Conservation (phyloP, 495 filamentous ascomycete genomes). For the Polyplosphaeria fusca region DNA sequence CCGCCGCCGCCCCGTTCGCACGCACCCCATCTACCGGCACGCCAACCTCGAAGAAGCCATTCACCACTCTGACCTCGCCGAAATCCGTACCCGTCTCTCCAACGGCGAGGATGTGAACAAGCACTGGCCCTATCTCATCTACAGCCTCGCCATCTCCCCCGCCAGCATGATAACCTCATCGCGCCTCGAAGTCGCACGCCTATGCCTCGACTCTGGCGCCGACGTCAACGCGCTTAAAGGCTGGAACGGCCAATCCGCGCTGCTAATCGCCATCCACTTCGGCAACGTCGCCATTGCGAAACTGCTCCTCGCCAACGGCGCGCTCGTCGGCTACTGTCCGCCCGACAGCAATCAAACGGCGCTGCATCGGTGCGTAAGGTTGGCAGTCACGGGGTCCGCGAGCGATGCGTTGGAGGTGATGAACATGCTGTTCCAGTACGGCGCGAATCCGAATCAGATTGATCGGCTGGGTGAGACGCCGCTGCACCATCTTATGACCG, state of each 20-base stretch:
- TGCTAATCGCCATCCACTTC: slow-evolving; percentile 23
- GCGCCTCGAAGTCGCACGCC: slow-evolving; percentile 12
- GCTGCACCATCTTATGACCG: slow-evolving; percentile 14
- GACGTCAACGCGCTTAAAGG: slow-evolving; percentile 19
- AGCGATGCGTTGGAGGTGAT: slow-evolving; percentile 14
- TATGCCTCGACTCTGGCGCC: slow-evolving; percentile 20
- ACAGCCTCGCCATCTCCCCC: slow-evolving; percentile 17
- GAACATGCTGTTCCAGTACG: slow-evolving; percentile 12
- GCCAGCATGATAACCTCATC: background rate
- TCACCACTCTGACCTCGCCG: slow-evolving; percentile 1
- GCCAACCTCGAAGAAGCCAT: slow-evolving; percentile 9
- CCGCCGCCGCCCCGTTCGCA: slow-evolving; percentile 9
- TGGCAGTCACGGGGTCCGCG: slow-evolving; percentile 9
- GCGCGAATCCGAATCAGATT: slow-evolving; percentile 15
- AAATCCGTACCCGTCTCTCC: slow-evolving; percentile 12
- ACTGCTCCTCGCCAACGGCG: slow-evolving; percentile 15
- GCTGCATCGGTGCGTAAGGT: slow-evolving; percentile 22
- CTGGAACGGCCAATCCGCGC: slow-evolving; percentile 24
- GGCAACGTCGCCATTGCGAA: slow-evolving; percentile 21
- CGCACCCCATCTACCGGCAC: slow-evolving; percentile 17
- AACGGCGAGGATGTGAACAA: slow-evolving; percentile 23
- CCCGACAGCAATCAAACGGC: slow-evolving; percentile 13
- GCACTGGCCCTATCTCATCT: slow-evolving; percentile 25
- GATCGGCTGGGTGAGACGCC: slow-evolving; percentile 5
- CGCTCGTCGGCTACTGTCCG: slow-evolving; percentile 3